Conservation (phyloP, 2,329 filamentous ascomycete species). For the Xylariaceae sp. region DNA sequence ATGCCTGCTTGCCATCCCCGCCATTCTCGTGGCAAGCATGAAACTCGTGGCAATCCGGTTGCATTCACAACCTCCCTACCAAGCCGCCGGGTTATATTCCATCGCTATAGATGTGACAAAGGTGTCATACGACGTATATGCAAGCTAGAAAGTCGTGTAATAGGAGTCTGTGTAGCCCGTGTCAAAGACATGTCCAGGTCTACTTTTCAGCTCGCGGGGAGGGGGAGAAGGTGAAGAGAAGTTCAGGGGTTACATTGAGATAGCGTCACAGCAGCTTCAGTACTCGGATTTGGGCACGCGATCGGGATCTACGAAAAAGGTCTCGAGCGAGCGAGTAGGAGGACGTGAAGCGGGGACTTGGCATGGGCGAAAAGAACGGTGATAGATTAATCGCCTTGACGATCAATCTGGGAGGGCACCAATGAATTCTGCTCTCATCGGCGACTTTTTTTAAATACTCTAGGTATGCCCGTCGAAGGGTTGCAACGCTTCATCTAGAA, state of each 20-base stretch:
- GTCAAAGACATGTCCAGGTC: too few species aligned
- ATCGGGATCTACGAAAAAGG: not conserved
- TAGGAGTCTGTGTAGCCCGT: too few species aligned
- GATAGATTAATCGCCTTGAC: not conserved
- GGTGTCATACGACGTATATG: not conserved
- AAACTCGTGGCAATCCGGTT: constrained; percentile 14
- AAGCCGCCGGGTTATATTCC: constrained; percentile 7
- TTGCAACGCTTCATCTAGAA: constrained; percentile 21
- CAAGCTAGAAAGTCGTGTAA: not conserved
- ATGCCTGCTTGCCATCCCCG: too few species aligned
- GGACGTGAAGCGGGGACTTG: not conserved
- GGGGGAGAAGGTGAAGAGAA: not conserved
- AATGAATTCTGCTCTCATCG: too few species aligned
- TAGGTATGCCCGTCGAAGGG: constrained; percentile 2
- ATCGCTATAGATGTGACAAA: too few species aligned
- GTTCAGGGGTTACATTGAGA: not conserved
- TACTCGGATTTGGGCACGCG: too few species aligned
- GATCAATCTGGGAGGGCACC: not conserved
- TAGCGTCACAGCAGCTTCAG: not conserved
- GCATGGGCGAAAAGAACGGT: not conserved
- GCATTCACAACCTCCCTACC: constrained; percentile 9
- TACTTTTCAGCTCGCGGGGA: not conserved
- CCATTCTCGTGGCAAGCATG: too few species aligned
- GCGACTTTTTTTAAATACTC: not conserved
- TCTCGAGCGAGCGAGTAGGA: not conserved